These are phyloP conservation scores for Nadsonia commutata DNA, from an alignment of 1,139 yeast species.

Conservation along the genomic window DNA sequence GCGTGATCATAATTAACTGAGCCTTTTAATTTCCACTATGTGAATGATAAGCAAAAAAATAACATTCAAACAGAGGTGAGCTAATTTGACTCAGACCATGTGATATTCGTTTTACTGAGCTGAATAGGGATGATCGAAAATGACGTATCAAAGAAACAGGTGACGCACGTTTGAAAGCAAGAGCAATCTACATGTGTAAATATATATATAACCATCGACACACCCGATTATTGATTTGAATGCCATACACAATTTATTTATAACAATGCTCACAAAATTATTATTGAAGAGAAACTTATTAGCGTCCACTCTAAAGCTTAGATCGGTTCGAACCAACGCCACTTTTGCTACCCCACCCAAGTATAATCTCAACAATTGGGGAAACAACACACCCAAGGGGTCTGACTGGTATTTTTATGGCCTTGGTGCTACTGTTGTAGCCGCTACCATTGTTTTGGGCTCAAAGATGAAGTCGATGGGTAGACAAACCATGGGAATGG, in stretches of 20 bases:
- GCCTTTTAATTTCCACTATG: too few species aligned
- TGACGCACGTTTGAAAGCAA: too few species aligned
- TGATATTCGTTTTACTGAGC: too few species aligned
- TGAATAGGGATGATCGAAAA: too few species aligned
- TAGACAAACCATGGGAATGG: neutral
- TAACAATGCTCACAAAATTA: neutral
- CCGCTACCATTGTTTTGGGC: neutral
- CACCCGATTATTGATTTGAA: too few species aligned
- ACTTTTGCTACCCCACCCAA: neutral
- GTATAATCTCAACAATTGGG: neutral
- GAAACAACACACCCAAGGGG: neutral
- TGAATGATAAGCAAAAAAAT: too few species aligned
- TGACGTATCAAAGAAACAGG: too few species aligned
- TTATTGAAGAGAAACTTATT: neutral
- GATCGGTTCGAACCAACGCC: neutral
- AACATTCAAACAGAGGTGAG: too few species aligned
- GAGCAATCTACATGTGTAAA: too few species aligned
- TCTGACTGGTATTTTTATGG: neutral
- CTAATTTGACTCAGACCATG: too few species aligned
- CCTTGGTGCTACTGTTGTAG: neutral
- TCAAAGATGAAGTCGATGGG: neutral
- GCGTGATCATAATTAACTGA: too few species aligned
- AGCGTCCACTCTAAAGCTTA: neutral
- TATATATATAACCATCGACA: too few species aligned
- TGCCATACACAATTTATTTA: neutral